Evolutionary conservation across 805 yeast species (phyloP).

Genomic region (Ogataea paraovalis): DNA sequence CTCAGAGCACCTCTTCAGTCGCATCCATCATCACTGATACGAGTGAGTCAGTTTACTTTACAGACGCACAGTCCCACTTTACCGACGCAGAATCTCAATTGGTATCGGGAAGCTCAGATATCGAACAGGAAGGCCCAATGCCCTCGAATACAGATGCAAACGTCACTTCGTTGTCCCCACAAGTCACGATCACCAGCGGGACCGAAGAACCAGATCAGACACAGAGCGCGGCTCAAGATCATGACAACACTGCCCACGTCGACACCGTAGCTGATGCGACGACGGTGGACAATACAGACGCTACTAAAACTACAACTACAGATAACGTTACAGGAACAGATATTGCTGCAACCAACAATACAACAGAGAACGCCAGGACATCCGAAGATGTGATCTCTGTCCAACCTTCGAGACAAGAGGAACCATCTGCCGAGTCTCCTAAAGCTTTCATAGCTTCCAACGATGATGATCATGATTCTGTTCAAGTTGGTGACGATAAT

Average conservation of each 20-base stretch:
- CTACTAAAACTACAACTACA: not conserved
- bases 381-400: constrained; percentile 1
- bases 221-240: not conserved
- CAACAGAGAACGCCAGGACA: too few species aligned
- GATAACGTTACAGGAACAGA: not conserved
- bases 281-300: not conserved
- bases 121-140: not conserved
- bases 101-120: not conserved
- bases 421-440: constrained; percentile 4
- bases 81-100: constrained; percentile 4
- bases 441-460: constrained; percentile 13
- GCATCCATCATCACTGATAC: constrained; percentile 15
- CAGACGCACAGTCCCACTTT: constrained; percentile 22
- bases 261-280: too few species aligned
- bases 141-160: not conserved
- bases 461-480: not conserved
- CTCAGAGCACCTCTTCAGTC: not conserved
- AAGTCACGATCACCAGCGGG: not conserved
- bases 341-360: too few species aligned
- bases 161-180: not conserved
- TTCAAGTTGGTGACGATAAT: not conserved
- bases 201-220: not conserved
- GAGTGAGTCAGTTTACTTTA: constrained; percentile 19
- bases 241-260: too few species aligned
- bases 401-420: constrained; percentile 10